Base-by-base conservation (phyloP, 1,139 yeast genomes). In the Zhuliangozyma parablackwelliae region DNA sequence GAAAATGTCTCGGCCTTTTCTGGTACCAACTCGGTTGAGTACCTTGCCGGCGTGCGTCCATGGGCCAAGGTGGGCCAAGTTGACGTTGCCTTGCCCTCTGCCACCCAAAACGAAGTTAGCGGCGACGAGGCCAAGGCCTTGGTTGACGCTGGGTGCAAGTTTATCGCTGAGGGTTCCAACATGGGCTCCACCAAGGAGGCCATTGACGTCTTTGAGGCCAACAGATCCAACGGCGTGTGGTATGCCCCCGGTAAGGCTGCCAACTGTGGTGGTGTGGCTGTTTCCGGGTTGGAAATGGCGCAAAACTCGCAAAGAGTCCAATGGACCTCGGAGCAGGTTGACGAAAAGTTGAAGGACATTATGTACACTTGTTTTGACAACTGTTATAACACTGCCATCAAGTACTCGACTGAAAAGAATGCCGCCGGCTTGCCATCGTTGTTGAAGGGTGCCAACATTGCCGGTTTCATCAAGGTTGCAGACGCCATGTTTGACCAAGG, bases 221-320 rank as follows among this genome's bases (percentile, higher is more conserved):
- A 79, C 68, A 85, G 97, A 75, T 54, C 73, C 50, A 75, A 83
- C 50, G 47, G 44, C 39, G 87, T 89, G 65, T 92, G 97, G 97
- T 90, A 90, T 71, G 97, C 96, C 56, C 97, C 97, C 63, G 97
- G 97, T 70, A 92, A 92, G 80, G 97, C 97, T 56, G 94, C 97
- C 60, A 92, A 92, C 81, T 85, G 95, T 74, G 97, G 97, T 74
- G 98, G 97, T 81, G 98, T 92, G 56, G 96, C 96, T 43, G 97
- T 90, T 43, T 88, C 96, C 46, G 97, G 97, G 63, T 80, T 92
- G 53, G 98, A 92, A 77, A 92, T 92, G 97, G 97, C 97, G 47
- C 98, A 92, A 76, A 92, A 92, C 86, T 88, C 97, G 43, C 94
- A 84, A 65, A 86, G 97, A 75, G 80, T 82, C 49, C 68, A 71